Percentiles rank a stretch among this genome's conserved stretches.
phyloP scores from a whole-genome alignment of 768 basidiomycete species.

The Asterophora parasitica region DNA sequence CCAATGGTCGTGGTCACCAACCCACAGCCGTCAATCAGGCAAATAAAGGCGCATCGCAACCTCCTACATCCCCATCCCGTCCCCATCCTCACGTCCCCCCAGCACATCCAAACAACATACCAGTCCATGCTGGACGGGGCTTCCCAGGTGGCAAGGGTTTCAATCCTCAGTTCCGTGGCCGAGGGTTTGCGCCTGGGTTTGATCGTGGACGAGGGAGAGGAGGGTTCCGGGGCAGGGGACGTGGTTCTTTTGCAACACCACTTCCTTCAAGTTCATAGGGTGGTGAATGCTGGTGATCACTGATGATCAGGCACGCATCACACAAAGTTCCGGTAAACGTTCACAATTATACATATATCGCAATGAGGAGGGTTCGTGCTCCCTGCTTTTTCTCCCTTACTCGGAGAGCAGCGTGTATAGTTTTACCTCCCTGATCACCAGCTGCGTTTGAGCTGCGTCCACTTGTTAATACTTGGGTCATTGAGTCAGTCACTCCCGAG shows the following conservation, averaged over 20 bases:
- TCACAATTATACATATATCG: no score
- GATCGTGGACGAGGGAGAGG: constrained; percentile 31
- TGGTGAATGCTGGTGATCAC: no score
- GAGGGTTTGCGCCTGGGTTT: constrained; percentile 20
- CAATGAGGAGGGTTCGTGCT: no score
- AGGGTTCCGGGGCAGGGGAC: constrained; percentile 36
- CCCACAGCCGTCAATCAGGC: constrained; percentile 7
- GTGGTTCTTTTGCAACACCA: constrained; percentile 26
- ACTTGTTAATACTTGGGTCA: no score
- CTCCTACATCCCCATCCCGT: constrained; percentile 2
- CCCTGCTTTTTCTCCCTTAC: no score
- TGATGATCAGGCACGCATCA: not conserved
- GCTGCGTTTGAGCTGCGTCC: no score
- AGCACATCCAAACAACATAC: constrained; percentile 14
- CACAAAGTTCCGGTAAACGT: no score
- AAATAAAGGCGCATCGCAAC: constrained; percentile 8
- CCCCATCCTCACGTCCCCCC: not conserved
- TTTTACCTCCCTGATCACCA: no score
- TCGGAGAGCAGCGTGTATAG: no score
- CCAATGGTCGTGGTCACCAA: constrained; percentile 29
- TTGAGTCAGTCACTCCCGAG: no score
- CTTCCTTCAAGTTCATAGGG: constrained; percentile 24
- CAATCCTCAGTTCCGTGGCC: constrained; percentile 25
- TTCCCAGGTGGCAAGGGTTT: constrained; percentile 25
- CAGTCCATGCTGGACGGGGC: constrained; percentile 19